Evolutionary conservation across 148 eudicot species (phyloP), one percentile per base, ranked within the genome.

Genomic region (Pouteria glomerata): DNA sequence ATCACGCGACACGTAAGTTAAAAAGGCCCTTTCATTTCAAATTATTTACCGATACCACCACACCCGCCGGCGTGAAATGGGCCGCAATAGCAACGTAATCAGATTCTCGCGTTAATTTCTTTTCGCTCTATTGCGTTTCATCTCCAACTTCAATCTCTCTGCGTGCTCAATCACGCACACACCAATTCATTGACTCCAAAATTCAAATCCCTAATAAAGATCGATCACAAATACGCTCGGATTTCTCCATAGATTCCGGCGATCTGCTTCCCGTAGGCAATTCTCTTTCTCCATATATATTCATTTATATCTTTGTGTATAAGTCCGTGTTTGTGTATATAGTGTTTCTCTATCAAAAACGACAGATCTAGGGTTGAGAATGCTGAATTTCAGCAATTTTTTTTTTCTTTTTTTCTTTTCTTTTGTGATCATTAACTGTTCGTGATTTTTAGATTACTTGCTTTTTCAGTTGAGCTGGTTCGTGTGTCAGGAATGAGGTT

Each of bases 311-410:
- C 55, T 30, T 0, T 24, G 4, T 39, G 23, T 39, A 10, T 39
- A 18, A 24, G 16, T 27, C 16, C 2, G 50, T 39, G 26, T 27
- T 2, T 34, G 2, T 48, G 34, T 29, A n/a, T 57, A 42, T 37
- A 34, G 39, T 44, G 39, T 8, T 6, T 19, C 47, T 19, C 2
- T 29, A 27, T 41, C 63, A 58, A 6, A 70, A 57, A 19, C 57
- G 42, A 53, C 65, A 57, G 73, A 70, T 70, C 73, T 70, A 58
- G 73, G 73, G 73, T 42, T 70, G 3, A 7, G 37, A n/a, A 29
- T 70, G 73, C 55, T 70, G 41, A n/a, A 42, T 18, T 57, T 19
- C 10, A 11, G n/a, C 30, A 34, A 21, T 70, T 24, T 27, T 3
- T 6, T 39, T 23, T 29, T 53, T 35, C 48, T 1, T 13, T 68